phyloP scores from a whole-genome alignment of 768 basidiomycete genomes.

The Tylopilus intermedius region DNA sequence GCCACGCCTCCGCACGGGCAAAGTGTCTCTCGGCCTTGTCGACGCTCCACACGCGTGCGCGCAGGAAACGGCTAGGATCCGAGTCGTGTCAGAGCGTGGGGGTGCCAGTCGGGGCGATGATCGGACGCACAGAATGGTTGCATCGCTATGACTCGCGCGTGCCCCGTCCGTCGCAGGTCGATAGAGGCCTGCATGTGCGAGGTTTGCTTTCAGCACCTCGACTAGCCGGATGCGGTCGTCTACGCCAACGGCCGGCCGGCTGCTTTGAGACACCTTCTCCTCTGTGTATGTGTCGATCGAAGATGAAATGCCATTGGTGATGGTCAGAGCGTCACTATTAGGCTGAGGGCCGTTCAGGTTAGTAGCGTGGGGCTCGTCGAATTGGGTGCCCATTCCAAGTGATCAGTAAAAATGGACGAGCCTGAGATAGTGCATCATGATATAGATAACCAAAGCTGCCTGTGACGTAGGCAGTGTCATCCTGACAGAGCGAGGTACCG shows the following conservation, averaged over 20 bases:
- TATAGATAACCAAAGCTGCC: not conserved
- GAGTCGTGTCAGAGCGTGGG: not conserved
- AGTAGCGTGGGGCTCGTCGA: not conserved
- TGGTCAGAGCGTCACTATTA: not conserved
- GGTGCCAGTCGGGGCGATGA: not conserved
- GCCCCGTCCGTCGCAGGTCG: conserved; percentile 28
- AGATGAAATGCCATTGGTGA: not conserved
- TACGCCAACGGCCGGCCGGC: not conserved
- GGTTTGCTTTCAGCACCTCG: conserved; percentile 46
- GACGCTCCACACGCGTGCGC: conserved; percentile 68
- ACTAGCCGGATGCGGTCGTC: conserved; percentile 24
- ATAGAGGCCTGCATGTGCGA: conserved; percentile 52
- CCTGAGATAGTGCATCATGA: too few relatives aligned
- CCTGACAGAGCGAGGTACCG: too few relatives aligned
- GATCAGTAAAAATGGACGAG: not conserved
- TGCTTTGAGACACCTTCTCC: not conserved
- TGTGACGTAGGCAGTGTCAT: too few relatives aligned
- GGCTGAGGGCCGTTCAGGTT: not conserved
- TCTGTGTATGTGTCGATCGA: not conserved
- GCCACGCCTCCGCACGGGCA: conserved; percentile 62
- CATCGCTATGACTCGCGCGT: conserved; percentile 56
- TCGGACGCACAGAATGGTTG: conserved; percentile 57
- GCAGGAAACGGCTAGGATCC: conserved; percentile 63
- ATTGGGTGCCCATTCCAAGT: conserved; percentile 4
- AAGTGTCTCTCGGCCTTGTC: conserved; percentile 68